Evolutionary conservation across 192 early-diverging fungal genomes (phyloP).

Genomic region (Backusella psychrophila): DNA sequence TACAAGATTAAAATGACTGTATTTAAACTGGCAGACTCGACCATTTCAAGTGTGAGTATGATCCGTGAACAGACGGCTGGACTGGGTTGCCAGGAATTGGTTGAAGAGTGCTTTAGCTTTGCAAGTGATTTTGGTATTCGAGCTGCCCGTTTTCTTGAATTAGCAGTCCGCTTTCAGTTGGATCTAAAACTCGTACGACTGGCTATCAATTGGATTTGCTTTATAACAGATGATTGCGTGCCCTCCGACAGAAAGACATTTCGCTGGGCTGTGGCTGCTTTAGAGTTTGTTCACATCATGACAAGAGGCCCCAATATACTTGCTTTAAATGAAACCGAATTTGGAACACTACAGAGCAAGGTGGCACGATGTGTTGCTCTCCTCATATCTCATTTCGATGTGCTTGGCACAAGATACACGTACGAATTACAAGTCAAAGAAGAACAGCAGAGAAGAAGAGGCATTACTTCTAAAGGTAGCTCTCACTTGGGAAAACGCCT

Average conservation of each 20-base stretch:
- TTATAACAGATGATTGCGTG: conserved; percentile 80
- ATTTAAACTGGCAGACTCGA: conserved; percentile 50
- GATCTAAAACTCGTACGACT: conserved; percentile 68
- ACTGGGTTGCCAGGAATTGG: conserved; percentile 55
- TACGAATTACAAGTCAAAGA: conserved; percentile 32
- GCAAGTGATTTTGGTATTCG: conserved; percentile 68
- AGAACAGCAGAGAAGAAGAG: conserved; percentile 31
- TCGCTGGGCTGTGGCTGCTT: conserved; percentile 80
- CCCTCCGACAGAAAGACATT: conserved; percentile 78
- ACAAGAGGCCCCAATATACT: conserved; percentile 72
- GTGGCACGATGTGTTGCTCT: conserved; percentile 79
- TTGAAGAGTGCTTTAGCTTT: conserved; percentile 72
- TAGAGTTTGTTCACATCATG: conserved; percentile 81
- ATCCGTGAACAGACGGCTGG: conserved; percentile 49
- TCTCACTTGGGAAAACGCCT: conserved; percentile 19
- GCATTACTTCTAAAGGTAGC: conserved; percentile 20
- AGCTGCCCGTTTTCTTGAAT: conserved; percentile 56
- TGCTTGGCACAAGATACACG: conserved; percentile 59
- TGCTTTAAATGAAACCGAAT: conserved; percentile 67
- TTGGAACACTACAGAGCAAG: conserved; percentile 63
- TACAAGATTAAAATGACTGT: conserved; percentile 57
- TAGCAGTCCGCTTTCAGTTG: conserved; percentile 54
- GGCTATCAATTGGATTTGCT: conserved; percentile 85
- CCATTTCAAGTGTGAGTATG: conserved; percentile 52
- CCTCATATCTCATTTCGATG: conserved; percentile 81